phyloP scores from a whole-genome alignment of 2,329 filamentous ascomycete genomes.

The Ophiostoma populinum region DNA sequence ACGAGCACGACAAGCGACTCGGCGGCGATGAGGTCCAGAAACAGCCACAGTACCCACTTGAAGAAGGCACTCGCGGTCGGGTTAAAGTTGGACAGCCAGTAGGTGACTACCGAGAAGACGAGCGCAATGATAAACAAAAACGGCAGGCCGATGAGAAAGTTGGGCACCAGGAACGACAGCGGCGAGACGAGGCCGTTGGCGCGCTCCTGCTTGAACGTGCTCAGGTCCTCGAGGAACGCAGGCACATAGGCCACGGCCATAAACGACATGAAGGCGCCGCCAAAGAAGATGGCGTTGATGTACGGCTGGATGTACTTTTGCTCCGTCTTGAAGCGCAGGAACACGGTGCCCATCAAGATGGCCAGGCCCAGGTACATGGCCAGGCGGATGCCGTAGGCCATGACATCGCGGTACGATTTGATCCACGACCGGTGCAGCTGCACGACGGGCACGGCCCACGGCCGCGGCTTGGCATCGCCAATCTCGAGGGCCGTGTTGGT shows the following conservation, averaged over 20 bases:
- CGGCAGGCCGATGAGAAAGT: too few relatives aligned
- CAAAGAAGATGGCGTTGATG: slow-evolving; percentile 64
- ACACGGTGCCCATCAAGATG: slow-evolving; percentile 79
- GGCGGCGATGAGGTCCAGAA: slow-evolving; percentile 66
- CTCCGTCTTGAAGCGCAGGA: slow-evolving; percentile 49
- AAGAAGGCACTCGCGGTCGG: too few relatives aligned
- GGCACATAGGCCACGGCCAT: slow-evolving; percentile 78
- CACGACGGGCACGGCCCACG: slow-evolving; percentile 37
- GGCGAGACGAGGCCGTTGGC: too few relatives aligned
- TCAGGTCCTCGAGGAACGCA: too few relatives aligned
- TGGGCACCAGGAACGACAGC: too few relatives aligned
- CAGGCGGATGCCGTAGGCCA: slow-evolving; percentile 68
- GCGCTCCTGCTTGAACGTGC: too few relatives aligned
- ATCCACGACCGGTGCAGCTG: slow-evolving; percentile 65
- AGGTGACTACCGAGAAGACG: too few relatives aligned
- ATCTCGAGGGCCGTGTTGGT: too few relatives aligned
- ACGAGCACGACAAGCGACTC: slow-evolving; percentile 70
- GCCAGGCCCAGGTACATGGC: slow-evolving; percentile 53
- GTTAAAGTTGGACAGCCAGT: too few relatives aligned
- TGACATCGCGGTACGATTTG: slow-evolving; percentile 69
- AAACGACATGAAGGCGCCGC: slow-evolving; percentile 60
- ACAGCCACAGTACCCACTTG: too few relatives aligned
- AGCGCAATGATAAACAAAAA: too few relatives aligned
- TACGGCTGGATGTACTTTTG: slow-evolving; percentile 66
- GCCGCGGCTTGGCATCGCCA: too few relatives aligned